Percentiles rank a stretch among this genome's conserved stretches.
Evolutionary conservation across 106 monocot genomes (phyloP).

Genomic region (Phalaenopsis equestris): DNA sequence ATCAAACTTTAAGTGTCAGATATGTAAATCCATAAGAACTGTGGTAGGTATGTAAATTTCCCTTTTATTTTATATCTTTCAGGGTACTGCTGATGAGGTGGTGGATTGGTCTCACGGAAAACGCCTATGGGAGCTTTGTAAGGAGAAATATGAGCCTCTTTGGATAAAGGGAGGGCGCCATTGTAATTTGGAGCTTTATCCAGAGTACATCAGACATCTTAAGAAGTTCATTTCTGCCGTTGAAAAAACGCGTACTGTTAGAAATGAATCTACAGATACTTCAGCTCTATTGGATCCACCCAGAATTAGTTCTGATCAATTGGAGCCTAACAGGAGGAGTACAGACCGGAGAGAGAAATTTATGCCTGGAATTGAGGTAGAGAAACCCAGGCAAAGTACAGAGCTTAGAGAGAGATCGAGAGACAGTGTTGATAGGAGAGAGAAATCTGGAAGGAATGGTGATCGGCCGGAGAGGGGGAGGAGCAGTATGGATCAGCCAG

Average conservation of each 20-base stretch:
- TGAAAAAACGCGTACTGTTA: background rate
- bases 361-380: background rate
- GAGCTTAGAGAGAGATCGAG: constrained; percentile 3
- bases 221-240: constrained; percentile 7
- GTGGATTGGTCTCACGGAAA: constrained; percentile 13
- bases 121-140: constrained; percentile 7
- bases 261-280: background rate
- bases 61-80: background rate
- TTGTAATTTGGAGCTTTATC: constrained; percentile 10
- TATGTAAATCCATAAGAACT: no score
- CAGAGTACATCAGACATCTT: constrained; percentile 11
- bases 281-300: background rate
- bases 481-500: background rate
- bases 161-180: constrained; percentile 9
- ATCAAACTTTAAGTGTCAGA: no score
- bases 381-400: background rate
- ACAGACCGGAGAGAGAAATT: background rate
- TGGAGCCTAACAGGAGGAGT: background rate
- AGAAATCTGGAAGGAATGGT: constrained; percentile 35
- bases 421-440: constrained; percentile 32
- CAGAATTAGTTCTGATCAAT: background rate
- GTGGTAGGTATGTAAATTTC: background rate
- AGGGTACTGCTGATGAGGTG: constrained; percentile 8
- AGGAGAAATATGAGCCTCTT: constrained; percentile 13
- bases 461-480: background rate